Evolutionary conservation across 352 stramenopile species (phyloP), one percentile per base, ranked within the genome.

Genomic region (Pythium volutum): DNA sequence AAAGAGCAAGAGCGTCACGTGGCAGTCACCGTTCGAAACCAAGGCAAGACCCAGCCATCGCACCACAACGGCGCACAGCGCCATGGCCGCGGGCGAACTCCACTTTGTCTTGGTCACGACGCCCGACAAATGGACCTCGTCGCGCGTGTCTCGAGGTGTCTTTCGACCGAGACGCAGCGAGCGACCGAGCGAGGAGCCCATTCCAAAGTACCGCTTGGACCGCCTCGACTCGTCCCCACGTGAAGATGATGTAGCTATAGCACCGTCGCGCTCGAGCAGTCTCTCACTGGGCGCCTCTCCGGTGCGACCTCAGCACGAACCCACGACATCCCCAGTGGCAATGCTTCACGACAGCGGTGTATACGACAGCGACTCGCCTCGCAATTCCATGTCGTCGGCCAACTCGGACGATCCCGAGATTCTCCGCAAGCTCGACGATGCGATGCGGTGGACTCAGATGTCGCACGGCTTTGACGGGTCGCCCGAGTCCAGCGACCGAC

Each of bases 1-100:
- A 10, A 67, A 67, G 52, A 67, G 59, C 36, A 67, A 67, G 52
- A 67, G 59, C 22, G 59, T 67, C 14, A 57, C 59, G 26, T 67
- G 59, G 59, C 59, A 67, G 52, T 66, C 59, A 26, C 59, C 59
- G 31, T 66, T 66, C 20, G 59, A 66, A 25, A 66, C 59, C 9
- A 60, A 66, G 20, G 59, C 25, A 8, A 34, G 59, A 46, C 27
- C 20, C 22, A 67, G 51, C 34, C 51, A 56, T 26, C 59, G 38
- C 23, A 52, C 3, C 23, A 39, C 41, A 12, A 60, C 25, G 1
- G 25, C 33, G 9, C 42, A 45, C 7, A 9, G 15, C n/a, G 18
- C 36, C 5, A 55, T 33, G 14, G 20, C 59, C 5, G 34, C 45
- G 2, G 53, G 52, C 27, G 59, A 61, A 6, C 31, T 66, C n/a